Percentiles rank a stretch among this genome's conserved stretches.
These are phyloP conservation scores for Pleurotus djamor DNA, from an alignment of 768 basidiomycete species.

Conservation along the genomic window DNA sequence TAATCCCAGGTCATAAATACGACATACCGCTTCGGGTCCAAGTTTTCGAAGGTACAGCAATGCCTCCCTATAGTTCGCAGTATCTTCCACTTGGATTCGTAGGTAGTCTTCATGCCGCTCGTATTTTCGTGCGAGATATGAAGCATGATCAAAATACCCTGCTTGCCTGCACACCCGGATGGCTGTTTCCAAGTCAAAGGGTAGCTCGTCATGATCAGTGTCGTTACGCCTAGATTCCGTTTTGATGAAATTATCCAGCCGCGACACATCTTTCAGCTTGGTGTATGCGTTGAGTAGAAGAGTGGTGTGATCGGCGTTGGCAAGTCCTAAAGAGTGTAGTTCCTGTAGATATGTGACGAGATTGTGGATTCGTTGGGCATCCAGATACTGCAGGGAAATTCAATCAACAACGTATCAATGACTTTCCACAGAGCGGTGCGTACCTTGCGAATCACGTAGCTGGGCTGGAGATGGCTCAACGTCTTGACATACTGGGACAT, in stretches of 20 bases:
- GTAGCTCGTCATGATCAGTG: constrained; percentile 64
- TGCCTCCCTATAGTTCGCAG: constrained; percentile 78
- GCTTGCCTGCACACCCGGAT: constrained; percentile 97
- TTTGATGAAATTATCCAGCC: constrained; percentile 91
- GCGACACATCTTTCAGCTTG: constrained; percentile 87
- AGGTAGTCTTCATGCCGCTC: constrained; percentile 91
- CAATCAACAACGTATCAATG: neutral
- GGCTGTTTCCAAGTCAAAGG: constrained; percentile 96
- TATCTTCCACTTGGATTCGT: constrained; percentile 92
- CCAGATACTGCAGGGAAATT: constrained; percentile 69
- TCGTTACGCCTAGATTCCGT: constrained; percentile 65
- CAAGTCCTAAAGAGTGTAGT: constrained; percentile 83
- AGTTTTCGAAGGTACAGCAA: constrained; percentile 76
- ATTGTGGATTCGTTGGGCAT: constrained; percentile 94
- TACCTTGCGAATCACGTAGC: constrained; percentile 97
- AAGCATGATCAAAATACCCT: constrained; percentile 93
- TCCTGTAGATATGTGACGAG: constrained; percentile 96
- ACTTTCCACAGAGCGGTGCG: constrained; percentile 3
- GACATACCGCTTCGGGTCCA: constrained; percentile 74
- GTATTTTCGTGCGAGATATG: constrained; percentile 91
- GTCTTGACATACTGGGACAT: constrained; percentile 94
- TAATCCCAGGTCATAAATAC: neutral
- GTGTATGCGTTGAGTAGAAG: constrained; percentile 97
- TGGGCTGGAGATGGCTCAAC: constrained; percentile 85
- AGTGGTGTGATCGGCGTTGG: constrained; percentile 96